A percentile compares a stretch with the other conserved stretches of the same genome.
Conservation (phyloP, 768 basidiomycete species). For the Boletus insuetus region DNA sequence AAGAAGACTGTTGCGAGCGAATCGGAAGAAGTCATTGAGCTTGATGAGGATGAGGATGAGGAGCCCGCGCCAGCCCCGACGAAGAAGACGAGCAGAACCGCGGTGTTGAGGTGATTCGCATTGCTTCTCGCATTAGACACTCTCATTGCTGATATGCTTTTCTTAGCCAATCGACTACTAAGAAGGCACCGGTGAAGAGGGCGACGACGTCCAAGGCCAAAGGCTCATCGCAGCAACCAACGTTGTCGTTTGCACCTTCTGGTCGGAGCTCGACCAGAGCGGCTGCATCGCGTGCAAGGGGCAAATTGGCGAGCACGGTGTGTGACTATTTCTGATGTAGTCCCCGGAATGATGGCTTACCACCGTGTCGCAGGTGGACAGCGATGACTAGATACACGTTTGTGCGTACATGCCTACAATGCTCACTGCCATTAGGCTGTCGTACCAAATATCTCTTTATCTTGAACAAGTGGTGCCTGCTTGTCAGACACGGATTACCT, state of each 20-base stretch:
- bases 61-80: constrained; percentile 40
- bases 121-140: constrained; percentile 25
- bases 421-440: not conserved
- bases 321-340: constrained; percentile 12
- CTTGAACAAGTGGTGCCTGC: not conserved
- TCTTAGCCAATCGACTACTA: constrained; percentile 37
- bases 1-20: constrained; percentile 53
- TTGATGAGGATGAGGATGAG: constrained; percentile 56
- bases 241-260: constrained; percentile 61
- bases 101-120: constrained; percentile 56
- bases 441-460: not conserved
- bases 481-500: too few relatives aligned
- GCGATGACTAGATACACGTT: constrained; percentile 22
- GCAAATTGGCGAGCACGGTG: constrained; percentile 52
- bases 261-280: constrained; percentile 56
- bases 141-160: constrained; percentile 11
- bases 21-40: constrained; percentile 51
- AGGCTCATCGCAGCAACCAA: constrained; percentile 36
- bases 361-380: constrained; percentile 20
- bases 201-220: constrained; percentile 35
- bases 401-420: not conserved
- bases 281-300: constrained; percentile 66
- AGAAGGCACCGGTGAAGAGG: constrained; percentile 56
- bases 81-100: constrained; percentile 63
- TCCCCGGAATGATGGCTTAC: not conserved